Percentiles rank a stretch among this genome's conserved stretches.
These are phyloP conservation scores for Hymenoscyphus fraxineus DNA, from an alignment of 2,329 filamentous ascomycete genomes.

Conservation along the genomic window DNA sequence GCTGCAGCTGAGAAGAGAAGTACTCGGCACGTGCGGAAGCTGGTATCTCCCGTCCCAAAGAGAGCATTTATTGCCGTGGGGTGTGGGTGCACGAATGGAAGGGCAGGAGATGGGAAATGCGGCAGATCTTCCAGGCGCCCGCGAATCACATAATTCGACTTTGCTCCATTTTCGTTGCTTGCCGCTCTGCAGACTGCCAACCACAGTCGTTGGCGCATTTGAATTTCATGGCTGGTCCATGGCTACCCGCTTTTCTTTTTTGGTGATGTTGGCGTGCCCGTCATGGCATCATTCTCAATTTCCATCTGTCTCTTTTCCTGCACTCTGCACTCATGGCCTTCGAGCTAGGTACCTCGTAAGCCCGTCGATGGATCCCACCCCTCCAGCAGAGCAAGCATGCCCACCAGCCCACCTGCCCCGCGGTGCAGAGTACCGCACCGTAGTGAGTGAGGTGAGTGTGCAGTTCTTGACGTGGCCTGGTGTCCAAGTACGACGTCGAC, in stretches of 20 bases:
- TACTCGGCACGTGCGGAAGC: slow-evolving; percentile 1
- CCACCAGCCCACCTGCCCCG: background rate
- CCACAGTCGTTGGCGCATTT: slow-evolving; percentile 4
- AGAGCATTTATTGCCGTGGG: slow-evolving; percentile 4
- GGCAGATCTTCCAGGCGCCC: background rate
- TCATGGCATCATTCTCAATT: background rate
- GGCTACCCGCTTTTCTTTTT: background rate
- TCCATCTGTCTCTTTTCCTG: background rate
- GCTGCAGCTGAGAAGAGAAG: slow-evolving; percentile 2
- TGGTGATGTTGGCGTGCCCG: background rate
- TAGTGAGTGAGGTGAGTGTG: background rate
- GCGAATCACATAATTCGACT: slow-evolving; percentile 14
- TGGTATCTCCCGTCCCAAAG: background rate
- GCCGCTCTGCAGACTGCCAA: slow-evolving; percentile 4
- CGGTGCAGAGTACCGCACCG: background rate
- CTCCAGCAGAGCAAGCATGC: background rate
- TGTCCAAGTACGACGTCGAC: background rate
- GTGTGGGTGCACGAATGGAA: slow-evolving; percentile 1
- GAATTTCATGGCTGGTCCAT: background rate
- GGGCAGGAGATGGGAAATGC: background rate
- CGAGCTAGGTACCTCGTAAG: background rate
- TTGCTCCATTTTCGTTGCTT: background rate
- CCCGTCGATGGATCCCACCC: slow-evolving; percentile 5
- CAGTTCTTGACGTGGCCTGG: slow-evolving; percentile 9
- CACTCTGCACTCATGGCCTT: background rate